phyloP scores from a whole-genome alignment of 805 yeast genomes.

The Starmerella riodocensis region DNA sequence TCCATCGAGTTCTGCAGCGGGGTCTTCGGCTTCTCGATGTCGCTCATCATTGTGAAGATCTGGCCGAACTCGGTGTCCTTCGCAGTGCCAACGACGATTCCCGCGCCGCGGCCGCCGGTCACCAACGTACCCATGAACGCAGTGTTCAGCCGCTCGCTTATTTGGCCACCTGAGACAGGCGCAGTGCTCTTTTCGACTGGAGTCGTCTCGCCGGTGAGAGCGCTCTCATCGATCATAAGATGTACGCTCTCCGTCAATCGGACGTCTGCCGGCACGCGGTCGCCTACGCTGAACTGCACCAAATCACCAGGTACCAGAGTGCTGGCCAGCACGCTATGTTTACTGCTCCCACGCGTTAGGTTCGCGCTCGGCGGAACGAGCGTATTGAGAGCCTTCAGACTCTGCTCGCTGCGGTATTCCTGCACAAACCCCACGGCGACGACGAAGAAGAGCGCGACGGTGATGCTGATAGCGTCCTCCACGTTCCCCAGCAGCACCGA shows the following conservation, averaged over 20 bases:
- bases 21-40: constrained; percentile 93
- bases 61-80: constrained; percentile 83
- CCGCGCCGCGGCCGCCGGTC: constrained; percentile 88
- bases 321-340: constrained; percentile 73
- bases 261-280: constrained; percentile 90
- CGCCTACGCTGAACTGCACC: constrained; percentile 82
- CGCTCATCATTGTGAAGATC: constrained; percentile 89
- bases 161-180: constrained; percentile 27
- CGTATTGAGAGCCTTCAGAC: constrained; percentile 80
- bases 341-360: constrained; percentile 65
- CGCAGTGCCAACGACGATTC: constrained; percentile 86
- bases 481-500: constrained; percentile 89
- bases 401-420: constrained; percentile 90
- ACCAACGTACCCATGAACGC: constrained; percentile 98
- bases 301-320: constrained; percentile 91
- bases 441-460: constrained; percentile 82
- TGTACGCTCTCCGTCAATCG: constrained; percentile 69
- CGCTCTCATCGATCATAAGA: constrained; percentile 79
- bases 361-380: constrained; percentile 96
- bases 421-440: constrained; percentile 96
- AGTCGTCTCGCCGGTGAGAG: constrained; percentile 86
- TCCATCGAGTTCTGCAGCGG: constrained; percentile 95
- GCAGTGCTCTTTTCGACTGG: constrained; percentile 62
- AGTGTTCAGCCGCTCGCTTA: constrained; percentile 49
- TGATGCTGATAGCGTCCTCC: constrained; percentile 89